Conservation (phyloP, 805 yeast genomes). For the Monosporozyma aquatica region DNA sequence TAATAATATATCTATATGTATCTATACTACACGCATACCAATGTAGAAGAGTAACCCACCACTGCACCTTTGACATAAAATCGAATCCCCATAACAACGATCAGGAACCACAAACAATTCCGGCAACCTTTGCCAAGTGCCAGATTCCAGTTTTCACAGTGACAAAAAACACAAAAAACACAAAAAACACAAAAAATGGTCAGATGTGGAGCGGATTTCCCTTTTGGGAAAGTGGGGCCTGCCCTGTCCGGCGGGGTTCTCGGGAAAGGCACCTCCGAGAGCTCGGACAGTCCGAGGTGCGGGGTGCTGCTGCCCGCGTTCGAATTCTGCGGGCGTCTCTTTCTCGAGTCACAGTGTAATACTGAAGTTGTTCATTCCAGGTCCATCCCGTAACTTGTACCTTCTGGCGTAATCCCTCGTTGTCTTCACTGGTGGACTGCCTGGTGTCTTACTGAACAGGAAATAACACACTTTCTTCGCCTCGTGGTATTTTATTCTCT, state of each 20-base stretch:
- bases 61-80: no score
- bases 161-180: no score
- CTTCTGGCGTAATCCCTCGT: constrained; percentile 27
- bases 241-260: neutral
- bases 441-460: constrained; percentile 36
- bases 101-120: no score
- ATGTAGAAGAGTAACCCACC: no score
- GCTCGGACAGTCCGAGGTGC: neutral
- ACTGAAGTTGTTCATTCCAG: constrained; percentile 61
- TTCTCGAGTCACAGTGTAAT: constrained; percentile 29
- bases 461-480: constrained; percentile 70
- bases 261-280: neutral
- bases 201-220: neutral
- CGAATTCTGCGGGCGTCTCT: no score
- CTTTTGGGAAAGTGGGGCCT: neutral
- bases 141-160: no score
- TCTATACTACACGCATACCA: no score
- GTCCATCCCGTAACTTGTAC: constrained; percentile 46
- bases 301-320: constrained; percentile 1
- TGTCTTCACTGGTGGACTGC: neutral
- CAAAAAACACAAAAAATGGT: constrained; percentile 1
- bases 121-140: no score
- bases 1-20: no score
- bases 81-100: no score
- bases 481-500: constrained; percentile 37